Evolutionary conservation across 2,329 filamentous ascomycete genomes (phyloP).

Genomic region (Dactylella cylindrospora): DNA sequence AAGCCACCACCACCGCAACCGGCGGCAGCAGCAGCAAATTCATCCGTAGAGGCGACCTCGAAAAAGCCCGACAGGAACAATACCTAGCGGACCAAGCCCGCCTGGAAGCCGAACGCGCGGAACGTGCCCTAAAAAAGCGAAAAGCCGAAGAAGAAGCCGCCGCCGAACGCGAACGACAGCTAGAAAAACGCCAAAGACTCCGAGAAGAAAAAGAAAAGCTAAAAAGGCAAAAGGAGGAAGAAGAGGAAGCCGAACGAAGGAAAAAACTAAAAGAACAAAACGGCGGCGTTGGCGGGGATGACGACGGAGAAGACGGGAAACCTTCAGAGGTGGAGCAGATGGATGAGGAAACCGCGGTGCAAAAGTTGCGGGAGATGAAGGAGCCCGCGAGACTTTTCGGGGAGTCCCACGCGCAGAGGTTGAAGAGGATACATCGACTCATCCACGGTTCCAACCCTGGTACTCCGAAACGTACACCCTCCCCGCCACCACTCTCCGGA

Average conservation of each 20-base stretch:
- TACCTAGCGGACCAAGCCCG: conserved; percentile 80
- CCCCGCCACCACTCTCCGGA: conserved; percentile 60
- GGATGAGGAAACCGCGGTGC: conserved; percentile 67
- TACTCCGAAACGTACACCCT: conserved; percentile 52
- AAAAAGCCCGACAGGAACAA: conserved; percentile 75
- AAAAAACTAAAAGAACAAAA: conserved; percentile 50
- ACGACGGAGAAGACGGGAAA: conserved; percentile 48
- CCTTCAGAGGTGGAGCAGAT: conserved; percentile 60
- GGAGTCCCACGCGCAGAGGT: conserved; percentile 65
- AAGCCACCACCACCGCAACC: conserved; percentile 46
- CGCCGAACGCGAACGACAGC: conserved; percentile 60
- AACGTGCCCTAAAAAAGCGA: conserved; percentile 73
- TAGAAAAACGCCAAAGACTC: conserved; percentile 74
- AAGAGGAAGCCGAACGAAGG: conserved; percentile 54
- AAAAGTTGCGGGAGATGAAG: conserved; percentile 68
- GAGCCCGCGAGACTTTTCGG: conserved; percentile 79
- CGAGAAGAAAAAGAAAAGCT: conserved; percentile 77
- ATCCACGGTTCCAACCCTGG: conserved; percentile 5
- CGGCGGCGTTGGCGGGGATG: conserved; percentile 50
- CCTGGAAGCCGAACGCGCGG: conserved; percentile 69
- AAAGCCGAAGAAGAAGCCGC: conserved; percentile 85
- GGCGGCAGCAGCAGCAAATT: conserved; percentile 66
- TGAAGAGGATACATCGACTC: conserved; percentile 44
- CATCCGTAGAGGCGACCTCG: conserved; percentile 78
- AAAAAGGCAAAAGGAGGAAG: conserved; percentile 56